A percentile compares a stretch with the other conserved stretches of the same genome.
These are phyloP conservation scores for Teunomyces kruisii DNA, from an alignment of 805 yeast species.

Conservation along the genomic window DNA sequence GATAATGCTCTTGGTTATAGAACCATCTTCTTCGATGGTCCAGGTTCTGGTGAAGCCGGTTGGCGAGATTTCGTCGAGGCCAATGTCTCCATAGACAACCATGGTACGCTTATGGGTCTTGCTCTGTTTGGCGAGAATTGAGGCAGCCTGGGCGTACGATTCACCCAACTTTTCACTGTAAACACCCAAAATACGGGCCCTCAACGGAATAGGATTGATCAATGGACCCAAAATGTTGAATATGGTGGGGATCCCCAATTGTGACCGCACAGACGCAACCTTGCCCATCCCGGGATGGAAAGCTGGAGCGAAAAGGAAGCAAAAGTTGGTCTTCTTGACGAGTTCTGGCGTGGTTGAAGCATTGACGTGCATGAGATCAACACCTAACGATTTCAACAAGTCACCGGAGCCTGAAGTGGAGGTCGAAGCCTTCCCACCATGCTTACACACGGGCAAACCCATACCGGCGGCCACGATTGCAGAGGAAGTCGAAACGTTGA, in stretches of 20 bases:
- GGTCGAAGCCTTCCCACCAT: slow-evolving; percentile 97
- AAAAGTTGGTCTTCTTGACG: slow-evolving; percentile 51
- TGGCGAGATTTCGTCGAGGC: slow-evolving; percentile 93
- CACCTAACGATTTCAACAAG: slow-evolving; percentile 74
- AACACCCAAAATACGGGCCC: slow-evolving; percentile 86
- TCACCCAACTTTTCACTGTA: slow-evolving; percentile 76
- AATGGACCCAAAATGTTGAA: slow-evolving; percentile 94
- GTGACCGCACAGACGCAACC: slow-evolving; percentile 75
- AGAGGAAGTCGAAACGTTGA: slow-evolving; percentile 92
- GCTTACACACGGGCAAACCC: slow-evolving; percentile 79
- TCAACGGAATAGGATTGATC: slow-evolving; percentile 82
- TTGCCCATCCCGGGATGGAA: slow-evolving; percentile 90
- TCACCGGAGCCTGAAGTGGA: slow-evolving; percentile 95
- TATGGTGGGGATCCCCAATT: slow-evolving; percentile 86
- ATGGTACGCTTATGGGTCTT: slow-evolving; percentile 57
- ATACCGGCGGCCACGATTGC: slow-evolving; percentile 95
- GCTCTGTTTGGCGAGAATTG: slow-evolving; percentile 52
- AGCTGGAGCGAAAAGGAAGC: slow-evolving; percentile 86
- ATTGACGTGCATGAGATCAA: slow-evolving; percentile 72
- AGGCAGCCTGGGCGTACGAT: slow-evolving; percentile 80
- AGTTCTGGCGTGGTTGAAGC: slow-evolving; percentile 58
- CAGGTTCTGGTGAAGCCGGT: slow-evolving; percentile 80
- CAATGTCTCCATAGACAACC: slow-evolving; percentile 92
- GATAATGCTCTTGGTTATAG: slow-evolving; percentile 44
- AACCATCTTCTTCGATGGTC: slow-evolving; percentile 53